Evolutionary conservation across 176 grass and related monocot species (phyloP).

Genomic region (Luzula sylvatica): DNA sequence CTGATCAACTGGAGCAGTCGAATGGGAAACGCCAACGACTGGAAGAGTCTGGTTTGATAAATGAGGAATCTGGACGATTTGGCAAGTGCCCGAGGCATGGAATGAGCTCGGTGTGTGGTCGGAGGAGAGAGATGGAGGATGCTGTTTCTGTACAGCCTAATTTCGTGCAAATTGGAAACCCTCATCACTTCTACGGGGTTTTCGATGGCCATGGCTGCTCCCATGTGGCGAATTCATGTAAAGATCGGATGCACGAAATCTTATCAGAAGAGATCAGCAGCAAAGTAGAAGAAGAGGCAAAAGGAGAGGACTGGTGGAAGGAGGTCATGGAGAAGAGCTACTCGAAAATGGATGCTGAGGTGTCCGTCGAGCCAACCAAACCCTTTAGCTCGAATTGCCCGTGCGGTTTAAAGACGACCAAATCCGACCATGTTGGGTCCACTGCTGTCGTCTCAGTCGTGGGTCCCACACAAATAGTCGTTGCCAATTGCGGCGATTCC

Average conservation of each 20-base stretch:
- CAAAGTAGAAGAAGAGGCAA: background rate
- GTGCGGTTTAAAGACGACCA: slow-evolving; percentile 40
- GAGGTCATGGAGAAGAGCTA: slow-evolving; percentile 42
- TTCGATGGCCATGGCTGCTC: slow-evolving; percentile 52
- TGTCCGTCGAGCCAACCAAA: background rate
- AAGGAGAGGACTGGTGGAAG: slow-evolving; percentile 28
- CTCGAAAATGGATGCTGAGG: slow-evolving; percentile 38
- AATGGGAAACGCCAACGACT: background rate
- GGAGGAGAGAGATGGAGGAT: slow-evolving; percentile 53
- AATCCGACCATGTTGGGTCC: slow-evolving; percentile 48
- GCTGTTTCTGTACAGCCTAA: slow-evolving; percentile 29
- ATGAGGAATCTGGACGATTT: background rate
- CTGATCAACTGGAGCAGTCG: background rate
- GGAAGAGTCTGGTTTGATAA: background rate
- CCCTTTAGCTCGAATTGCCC: slow-evolving; percentile 27
- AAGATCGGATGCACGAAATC: slow-evolving; percentile 42
- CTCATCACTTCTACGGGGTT: slow-evolving; percentile 45
- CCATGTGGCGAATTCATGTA: slow-evolving; percentile 44
- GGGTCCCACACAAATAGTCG: slow-evolving; percentile 30
- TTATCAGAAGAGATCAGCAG: slow-evolving; percentile 33
- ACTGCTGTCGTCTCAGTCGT: slow-evolving; percentile 48
- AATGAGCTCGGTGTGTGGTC: slow-evolving; percentile 34
- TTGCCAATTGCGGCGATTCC: slow-evolving; percentile 64
- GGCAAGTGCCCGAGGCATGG: slow-evolving; percentile 37
- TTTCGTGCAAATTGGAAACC: slow-evolving; percentile 24